These are phyloP conservation scores for Dryadomyces quercus-mongolicae DNA, from an alignment of 2,329 filamentous ascomycete genomes.

Conservation along the genomic window DNA sequence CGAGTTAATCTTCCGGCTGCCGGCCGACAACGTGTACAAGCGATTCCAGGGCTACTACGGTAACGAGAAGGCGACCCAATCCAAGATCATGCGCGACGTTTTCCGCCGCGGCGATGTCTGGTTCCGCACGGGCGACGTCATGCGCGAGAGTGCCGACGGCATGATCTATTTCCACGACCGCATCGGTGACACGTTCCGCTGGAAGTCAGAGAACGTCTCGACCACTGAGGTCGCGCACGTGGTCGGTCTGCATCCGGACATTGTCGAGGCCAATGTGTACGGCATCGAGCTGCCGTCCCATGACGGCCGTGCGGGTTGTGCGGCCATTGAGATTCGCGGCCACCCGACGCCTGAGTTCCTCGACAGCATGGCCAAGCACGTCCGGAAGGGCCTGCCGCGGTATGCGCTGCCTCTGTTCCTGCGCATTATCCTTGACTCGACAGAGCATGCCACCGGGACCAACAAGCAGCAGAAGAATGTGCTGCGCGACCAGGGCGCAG, in stretches of 20 bases:
- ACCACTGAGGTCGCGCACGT: slow-evolving; percentile 72
- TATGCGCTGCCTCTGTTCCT: slow-evolving; percentile 74
- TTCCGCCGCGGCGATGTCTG: slow-evolving; percentile 66
- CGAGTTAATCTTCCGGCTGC: slow-evolving; percentile 63
- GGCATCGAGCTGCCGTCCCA: slow-evolving; percentile 69
- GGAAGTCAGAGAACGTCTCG: slow-evolving; percentile 76
- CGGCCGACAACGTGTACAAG: slow-evolving; percentile 45
- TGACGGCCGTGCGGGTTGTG: slow-evolving; percentile 76
- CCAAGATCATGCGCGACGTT: slow-evolving; percentile 65
- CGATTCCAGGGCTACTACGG: slow-evolving; percentile 76
- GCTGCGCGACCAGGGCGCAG: slow-evolving; percentile 61
- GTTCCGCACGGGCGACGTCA: slow-evolving; percentile 75
- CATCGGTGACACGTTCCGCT: slow-evolving; percentile 66
- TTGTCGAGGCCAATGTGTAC: slow-evolving; percentile 77
- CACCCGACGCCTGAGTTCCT: slow-evolving; percentile 30
- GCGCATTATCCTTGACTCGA: slow-evolving; percentile 45
- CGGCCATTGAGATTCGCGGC: slow-evolving; percentile 28
- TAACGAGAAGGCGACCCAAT: slow-evolving; percentile 55
- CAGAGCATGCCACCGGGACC: slow-evolving; percentile 62
- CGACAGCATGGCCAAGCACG: slow-evolving; percentile 49
- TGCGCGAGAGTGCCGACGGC: slow-evolving; percentile 59
- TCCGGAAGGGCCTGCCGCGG: slow-evolving; percentile 45
- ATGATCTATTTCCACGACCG: slow-evolving; percentile 71
- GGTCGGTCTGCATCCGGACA: slow-evolving; percentile 50
- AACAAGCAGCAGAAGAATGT: slow-evolving; percentile 79